Percentiles rank a stretch among this genome's conserved stretches.
Conservation (phyloP, 495 filamentous ascomycete species). For the Patellaria atrata region DNA sequence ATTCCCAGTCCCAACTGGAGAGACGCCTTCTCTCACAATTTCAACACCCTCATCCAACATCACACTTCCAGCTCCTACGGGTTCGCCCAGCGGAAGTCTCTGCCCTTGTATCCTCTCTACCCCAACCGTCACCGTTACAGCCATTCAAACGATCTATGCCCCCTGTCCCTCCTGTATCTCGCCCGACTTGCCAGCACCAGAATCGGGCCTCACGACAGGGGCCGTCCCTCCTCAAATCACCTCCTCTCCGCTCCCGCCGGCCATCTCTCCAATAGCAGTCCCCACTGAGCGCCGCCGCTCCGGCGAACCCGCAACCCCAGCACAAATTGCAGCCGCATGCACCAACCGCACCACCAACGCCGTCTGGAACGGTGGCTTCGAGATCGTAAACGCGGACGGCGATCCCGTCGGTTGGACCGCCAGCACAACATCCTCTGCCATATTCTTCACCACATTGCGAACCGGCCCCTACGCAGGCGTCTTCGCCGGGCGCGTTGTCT, state of each 20-base stretch:
- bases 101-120: neutral
- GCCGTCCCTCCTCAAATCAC: neutral
- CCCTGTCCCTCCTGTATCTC: too few species aligned
- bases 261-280: too few species aligned
- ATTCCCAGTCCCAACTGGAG: too few species aligned
- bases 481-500: conserved; percentile 4
- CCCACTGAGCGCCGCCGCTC: conserved; percentile 2
- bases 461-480: conserved; percentile 2
- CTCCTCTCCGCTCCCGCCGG: neutral
- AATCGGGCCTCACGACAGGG: neutral
- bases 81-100: neutral
- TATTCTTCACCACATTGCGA: conserved; percentile 5
- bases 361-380: conserved; percentile 15
- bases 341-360: conserved; percentile 5
- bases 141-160: too few species aligned
- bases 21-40: too few species aligned
- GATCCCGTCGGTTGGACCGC: conserved; percentile 10
- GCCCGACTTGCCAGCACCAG: too few species aligned
- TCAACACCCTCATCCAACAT: neutral
- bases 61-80: neutral
- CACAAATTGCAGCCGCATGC: conserved; percentile 12
- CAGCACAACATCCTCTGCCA: conserved; percentile 2
- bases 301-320: conserved; percentile 9
- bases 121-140: too few species aligned
- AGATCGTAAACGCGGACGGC: conserved; percentile 7